phyloP scores from a whole-genome alignment of 2,329 filamentous ascomycete genomes.

The Exophiala dermatitidis region DNA sequence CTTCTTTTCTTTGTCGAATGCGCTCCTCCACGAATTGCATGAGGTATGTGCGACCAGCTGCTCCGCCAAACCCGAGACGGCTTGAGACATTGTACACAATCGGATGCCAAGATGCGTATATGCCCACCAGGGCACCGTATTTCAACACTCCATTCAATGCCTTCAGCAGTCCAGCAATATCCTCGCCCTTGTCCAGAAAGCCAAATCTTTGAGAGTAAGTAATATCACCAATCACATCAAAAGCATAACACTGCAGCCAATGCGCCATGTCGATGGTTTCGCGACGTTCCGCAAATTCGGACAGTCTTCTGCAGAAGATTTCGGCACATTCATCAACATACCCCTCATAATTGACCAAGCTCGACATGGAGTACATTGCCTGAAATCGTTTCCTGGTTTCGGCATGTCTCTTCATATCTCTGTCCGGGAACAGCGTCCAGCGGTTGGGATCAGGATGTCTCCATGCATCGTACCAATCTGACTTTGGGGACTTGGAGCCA shows the following conservation, averaged over 20 bases:
- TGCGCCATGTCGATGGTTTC: slow-evolving; percentile 32
- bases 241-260: slow-evolving; percentile 75
- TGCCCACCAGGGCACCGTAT: slow-evolving; percentile 38
- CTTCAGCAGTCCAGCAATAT: slow-evolving; percentile 49
- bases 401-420: slow-evolving; percentile 66
- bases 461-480: slow-evolving; percentile 47
- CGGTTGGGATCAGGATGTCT: slow-evolving; percentile 50
- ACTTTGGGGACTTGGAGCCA: slow-evolving; percentile 22
- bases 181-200: slow-evolving; percentile 66
- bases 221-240: slow-evolving; percentile 55
- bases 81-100: slow-evolving; percentile 31
- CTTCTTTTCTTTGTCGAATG: slow-evolving; percentile 28
- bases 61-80: slow-evolving; percentile 30
- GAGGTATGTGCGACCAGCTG: slow-evolving; percentile 31
- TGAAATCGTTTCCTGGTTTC: slow-evolving; percentile 54
- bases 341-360: slow-evolving; percentile 43
- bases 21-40: slow-evolving; percentile 32
- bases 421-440: slow-evolving; percentile 61
- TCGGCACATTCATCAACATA: slow-evolving; percentile 45
- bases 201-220: slow-evolving; percentile 60
- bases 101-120: slow-evolving; percentile 38
- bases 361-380: slow-evolving; percentile 43
- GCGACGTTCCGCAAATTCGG: slow-evolving; percentile 32
- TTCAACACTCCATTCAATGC: slow-evolving; percentile 33
- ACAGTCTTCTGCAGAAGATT: slow-evolving; percentile 36